These are phyloP conservation scores for Cryptococcus sp. DNA, from an alignment of 1,284 basidiomycete species.

Conservation along the genomic window DNA sequence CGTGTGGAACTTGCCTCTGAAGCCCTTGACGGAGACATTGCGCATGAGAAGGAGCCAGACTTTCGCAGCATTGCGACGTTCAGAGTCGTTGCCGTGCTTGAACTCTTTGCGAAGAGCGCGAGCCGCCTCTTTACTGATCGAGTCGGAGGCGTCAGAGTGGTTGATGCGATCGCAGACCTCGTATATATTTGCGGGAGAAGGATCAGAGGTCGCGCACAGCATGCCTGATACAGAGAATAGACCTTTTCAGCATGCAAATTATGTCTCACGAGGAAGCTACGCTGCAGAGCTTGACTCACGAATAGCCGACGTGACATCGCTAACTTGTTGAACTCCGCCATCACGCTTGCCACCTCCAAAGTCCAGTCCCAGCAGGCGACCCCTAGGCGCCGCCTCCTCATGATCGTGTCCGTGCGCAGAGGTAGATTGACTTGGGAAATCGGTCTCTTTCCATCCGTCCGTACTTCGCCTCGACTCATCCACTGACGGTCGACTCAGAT, in stretches of 20 bases:
- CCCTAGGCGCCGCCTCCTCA: conserved; percentile 20
- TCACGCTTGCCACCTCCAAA: conserved; percentile 12
- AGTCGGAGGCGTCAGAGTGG: conserved; percentile 40
- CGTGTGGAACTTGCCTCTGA: conserved; percentile 36
- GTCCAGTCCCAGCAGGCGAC: conserved; percentile 25
- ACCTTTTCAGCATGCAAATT: neutral
- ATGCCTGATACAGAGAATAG: conserved; percentile 21
- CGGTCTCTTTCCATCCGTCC: conserved; percentile 14
- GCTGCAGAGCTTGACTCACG: conserved; percentile 29
- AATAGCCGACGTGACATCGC: conserved; percentile 41
- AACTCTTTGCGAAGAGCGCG: conserved; percentile 50
- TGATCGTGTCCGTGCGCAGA: conserved; percentile 24
- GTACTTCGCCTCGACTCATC: conserved; percentile 21
- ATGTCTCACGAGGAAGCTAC: neutral
- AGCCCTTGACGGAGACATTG: conserved; percentile 38
- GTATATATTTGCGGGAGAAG: conserved; percentile 39
- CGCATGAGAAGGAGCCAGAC: conserved; percentile 51
- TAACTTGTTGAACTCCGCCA: conserved; percentile 10
- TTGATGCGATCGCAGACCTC: conserved; percentile 51
- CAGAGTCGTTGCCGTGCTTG: conserved; percentile 46
- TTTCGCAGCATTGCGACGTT: conserved; percentile 43
- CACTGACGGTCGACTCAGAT: conserved; percentile 11
- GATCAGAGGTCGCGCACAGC: conserved; percentile 36
- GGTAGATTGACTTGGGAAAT: conserved; percentile 17
- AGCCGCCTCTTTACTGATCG: conserved; percentile 48